Evolutionary conservation across 2,329 filamentous ascomycete genomes (phyloP).

Genomic region (Fusarium sp.): DNA sequence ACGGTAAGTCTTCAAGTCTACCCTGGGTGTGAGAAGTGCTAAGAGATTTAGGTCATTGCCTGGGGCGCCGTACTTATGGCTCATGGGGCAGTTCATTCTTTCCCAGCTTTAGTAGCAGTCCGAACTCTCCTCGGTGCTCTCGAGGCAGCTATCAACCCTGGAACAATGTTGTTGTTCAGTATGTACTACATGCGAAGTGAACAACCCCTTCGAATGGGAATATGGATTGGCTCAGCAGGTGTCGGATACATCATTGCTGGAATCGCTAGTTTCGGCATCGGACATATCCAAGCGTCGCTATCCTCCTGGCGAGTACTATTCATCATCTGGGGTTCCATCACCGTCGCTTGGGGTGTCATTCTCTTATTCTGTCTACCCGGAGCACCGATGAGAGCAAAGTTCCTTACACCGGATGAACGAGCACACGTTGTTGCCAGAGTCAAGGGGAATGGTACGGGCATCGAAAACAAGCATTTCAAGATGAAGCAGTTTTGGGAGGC

Average conservation of each 20-base stretch:
- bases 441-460: slow-evolving; percentile 62
- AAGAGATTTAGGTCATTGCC: not conserved
- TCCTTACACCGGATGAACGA: slow-evolving; percentile 58
- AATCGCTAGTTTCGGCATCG: slow-evolving; percentile 37
- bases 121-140: slow-evolving; percentile 2
- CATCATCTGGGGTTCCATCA: slow-evolving; percentile 42
- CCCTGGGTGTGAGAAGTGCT: accelerated
- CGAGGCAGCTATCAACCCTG: slow-evolving; percentile 8
- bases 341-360: slow-evolving; percentile 62
- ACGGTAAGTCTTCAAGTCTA: not conserved
- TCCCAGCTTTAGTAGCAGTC: not conserved
- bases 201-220: slow-evolving; percentile 34
- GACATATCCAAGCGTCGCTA: slow-evolving; percentile 27
- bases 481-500: slow-evolving; percentile 60
- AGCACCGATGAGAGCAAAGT: slow-evolving; percentile 61
- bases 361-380: slow-evolving; percentile 66
- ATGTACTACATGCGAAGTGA: slow-evolving; percentile 40
- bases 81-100: slow-evolving; percentile 2
- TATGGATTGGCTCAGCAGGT: slow-evolving; percentile 34
- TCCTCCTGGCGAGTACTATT: slow-evolving; percentile 27
- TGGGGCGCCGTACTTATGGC: slow-evolving; percentile 13
- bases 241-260: slow-evolving; percentile 37
- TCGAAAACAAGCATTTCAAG: slow-evolving; percentile 63
- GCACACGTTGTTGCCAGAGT: slow-evolving; percentile 61
- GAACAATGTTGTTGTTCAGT: slow-evolving; percentile 32